Evolutionary conservation across 768 basidiomycete genomes (phyloP), one percentile per base, ranked within the genome.

Genomic region (Termitomyces sp.): DNA sequence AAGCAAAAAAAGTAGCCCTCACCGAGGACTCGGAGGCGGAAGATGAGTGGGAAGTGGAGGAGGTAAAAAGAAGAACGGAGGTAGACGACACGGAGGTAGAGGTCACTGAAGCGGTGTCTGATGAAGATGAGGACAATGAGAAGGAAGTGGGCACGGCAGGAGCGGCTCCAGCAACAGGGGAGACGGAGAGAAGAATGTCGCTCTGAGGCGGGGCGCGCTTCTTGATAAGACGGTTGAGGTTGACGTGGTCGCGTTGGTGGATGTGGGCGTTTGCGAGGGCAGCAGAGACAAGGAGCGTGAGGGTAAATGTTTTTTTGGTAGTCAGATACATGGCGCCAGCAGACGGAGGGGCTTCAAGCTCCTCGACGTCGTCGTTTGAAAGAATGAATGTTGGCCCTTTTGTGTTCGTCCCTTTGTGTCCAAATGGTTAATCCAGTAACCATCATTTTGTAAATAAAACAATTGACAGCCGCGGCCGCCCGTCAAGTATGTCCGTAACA

Each of bases 241-340:
- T 73, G 50, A 63, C 74, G 70, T 87, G 84, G 70, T 80, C 80
- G 62, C 82, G 82, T 50, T 75, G 83, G 37, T 70, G 70, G 59
- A 67, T 62, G 31, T 70, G 71, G 59, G 73, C 70, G 57, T 74
- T 67, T 55, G 78, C 69, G 67, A 89, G 65, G 61, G 81, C 75
- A 65, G 84, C 62, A 68, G 71, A 80, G 66, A 83, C 74, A 79
- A 90, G 66, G 79, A 91, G 75, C 64, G 85, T 81, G 74, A 87
- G 73, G 62, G 76, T 72, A 66, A 81, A 66, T 63, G 71, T 75
- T 66, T 69, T 69, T 63, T 70, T 62, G 56, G 70, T 78, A 63
- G 75, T 71, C 62, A 73, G 63, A 65, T 78, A 73, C 85, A 86
- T 89, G 70, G 66, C 66, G 66, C 54, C 5, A 30, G 30, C 30